Evolutionary conservation across 2,329 filamentous ascomycete species (phyloP).

Genomic region (Diaporthe velutina): DNA sequence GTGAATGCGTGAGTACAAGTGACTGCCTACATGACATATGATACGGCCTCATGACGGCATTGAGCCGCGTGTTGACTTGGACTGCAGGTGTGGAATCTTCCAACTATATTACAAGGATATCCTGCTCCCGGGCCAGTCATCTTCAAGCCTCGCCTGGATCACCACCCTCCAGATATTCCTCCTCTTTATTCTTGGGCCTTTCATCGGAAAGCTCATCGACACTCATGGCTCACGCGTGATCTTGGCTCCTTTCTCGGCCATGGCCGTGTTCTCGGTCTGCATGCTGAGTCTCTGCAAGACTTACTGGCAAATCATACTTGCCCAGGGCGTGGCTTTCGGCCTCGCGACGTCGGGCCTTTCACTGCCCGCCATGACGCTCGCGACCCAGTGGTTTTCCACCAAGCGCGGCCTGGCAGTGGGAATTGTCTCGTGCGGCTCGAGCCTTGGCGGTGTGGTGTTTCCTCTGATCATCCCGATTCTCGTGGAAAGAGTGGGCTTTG

Average conservation of each 20-base stretch:
- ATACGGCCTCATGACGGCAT: not conserved
- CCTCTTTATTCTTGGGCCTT: slow-evolving; percentile 55
- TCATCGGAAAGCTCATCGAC: slow-evolving; percentile 62
- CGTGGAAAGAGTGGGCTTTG: not conserved
- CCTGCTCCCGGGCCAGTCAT: slow-evolving; percentile 48
- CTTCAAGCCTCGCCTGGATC: slow-evolving; percentile 58
- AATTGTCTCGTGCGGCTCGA: slow-evolving; percentile 49
- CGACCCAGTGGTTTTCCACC: slow-evolving; percentile 50
- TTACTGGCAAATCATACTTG: slow-evolving; percentile 60
- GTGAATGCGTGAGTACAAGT: slow-evolving; percentile 7
- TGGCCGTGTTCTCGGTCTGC: slow-evolving; percentile 62
- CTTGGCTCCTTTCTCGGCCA: slow-evolving; percentile 53
- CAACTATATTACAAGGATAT: slow-evolving; percentile 65
- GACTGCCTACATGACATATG: not conserved
- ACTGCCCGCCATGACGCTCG: slow-evolving; percentile 51
- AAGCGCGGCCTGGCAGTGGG: slow-evolving; percentile 50
- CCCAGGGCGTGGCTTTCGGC: slow-evolving; percentile 60
- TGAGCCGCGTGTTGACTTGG: not conserved
- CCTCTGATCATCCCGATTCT: slow-evolving; percentile 39
- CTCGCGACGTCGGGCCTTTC: slow-evolving; percentile 58
- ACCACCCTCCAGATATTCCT: slow-evolving; percentile 62
- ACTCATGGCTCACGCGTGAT: slow-evolving; percentile 58
- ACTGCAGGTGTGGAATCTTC: slow-evolving; percentile 51
- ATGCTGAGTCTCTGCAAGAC: slow-evolving; percentile 51
- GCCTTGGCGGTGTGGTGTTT: slow-evolving; percentile 50